Conservation (phyloP, 108 stramenopile genomes). For the Cyclotella choctawhatcheeana region DNA sequence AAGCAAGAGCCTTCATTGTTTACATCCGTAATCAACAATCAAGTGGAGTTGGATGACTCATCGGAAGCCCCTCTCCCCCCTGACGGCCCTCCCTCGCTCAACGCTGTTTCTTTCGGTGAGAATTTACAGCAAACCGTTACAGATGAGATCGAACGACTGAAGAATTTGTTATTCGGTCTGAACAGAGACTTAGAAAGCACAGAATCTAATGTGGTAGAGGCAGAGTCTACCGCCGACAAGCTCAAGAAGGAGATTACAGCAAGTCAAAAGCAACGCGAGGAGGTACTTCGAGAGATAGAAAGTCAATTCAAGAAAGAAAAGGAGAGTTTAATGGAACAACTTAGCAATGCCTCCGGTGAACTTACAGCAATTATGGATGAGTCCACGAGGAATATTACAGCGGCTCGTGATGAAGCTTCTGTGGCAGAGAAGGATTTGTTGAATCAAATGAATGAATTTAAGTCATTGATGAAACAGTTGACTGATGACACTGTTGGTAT, state of each 20-base stretch:
- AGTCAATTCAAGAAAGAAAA: constrained; percentile 48
- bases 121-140: constrained; percentile 29
- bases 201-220: constrained; percentile 21
- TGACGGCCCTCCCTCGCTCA: constrained; percentile 4
- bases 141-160: constrained; percentile 36
- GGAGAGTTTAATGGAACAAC: constrained; percentile 10
- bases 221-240: constrained; percentile 24
- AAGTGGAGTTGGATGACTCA: background rate
- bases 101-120: constrained; percentile 27
- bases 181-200: constrained; percentile 24
- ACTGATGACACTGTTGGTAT: constrained; percentile 20
- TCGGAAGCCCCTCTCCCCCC: constrained; percentile 31
- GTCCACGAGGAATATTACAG: constrained; percentile 23
- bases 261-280: constrained; percentile 46
- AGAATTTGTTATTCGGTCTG: constrained; percentile 29
- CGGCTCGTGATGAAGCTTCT: constrained; percentile 10
- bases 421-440: constrained; percentile 25
- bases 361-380: constrained; percentile 18
- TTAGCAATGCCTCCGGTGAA: constrained; percentile 30
- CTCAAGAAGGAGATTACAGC: constrained; percentile 54
- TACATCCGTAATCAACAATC: background rate
- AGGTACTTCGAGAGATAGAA: constrained; percentile 57
- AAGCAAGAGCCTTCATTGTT: background rate
- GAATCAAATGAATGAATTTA: constrained; percentile 27
- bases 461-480: constrained; percentile 18